phyloP scores from a whole-genome alignment of 345 rosid genomes.

The Aquilaria yunnanensis region DNA sequence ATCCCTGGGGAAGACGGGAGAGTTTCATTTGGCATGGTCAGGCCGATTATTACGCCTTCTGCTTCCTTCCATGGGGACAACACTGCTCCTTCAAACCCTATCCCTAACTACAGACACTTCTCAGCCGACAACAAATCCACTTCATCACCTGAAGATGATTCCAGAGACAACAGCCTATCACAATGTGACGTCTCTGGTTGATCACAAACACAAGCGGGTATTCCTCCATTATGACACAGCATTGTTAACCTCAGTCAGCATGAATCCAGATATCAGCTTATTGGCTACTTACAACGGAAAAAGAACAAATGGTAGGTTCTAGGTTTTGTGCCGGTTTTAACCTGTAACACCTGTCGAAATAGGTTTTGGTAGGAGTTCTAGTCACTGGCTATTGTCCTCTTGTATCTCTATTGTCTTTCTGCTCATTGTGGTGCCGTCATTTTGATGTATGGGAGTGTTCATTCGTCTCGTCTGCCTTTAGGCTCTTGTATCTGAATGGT shows the following conservation, averaged over 20 bases:
- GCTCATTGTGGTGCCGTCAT: constrained; percentile 17
- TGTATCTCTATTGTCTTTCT: constrained; percentile 17
- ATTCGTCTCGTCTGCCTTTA: constrained; percentile 20
- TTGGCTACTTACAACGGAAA: constrained; percentile 16
- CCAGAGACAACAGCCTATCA: constrained; percentile 41
- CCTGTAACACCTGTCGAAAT: constrained; percentile 15
- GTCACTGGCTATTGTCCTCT: constrained; percentile 15
- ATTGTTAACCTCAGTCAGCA: constrained; percentile 17
- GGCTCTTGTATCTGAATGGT: constrained; percentile 14
- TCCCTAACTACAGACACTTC: constrained; percentile 33
- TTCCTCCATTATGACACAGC: constrained; percentile 11
- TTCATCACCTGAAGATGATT: constrained; percentile 42
- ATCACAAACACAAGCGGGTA: constrained; percentile 16
- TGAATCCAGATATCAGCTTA: constrained; percentile 9
- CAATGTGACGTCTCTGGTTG: constrained; percentile 47
- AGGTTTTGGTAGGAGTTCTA: constrained; percentile 26
- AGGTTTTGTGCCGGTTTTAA: constrained; percentile 5
- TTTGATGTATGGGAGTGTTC: constrained; percentile 20
- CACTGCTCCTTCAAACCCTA: constrained; percentile 28
- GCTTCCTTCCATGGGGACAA: constrained; percentile 30
- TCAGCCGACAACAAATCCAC: constrained; percentile 31
- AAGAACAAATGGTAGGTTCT: constrained; percentile 17
- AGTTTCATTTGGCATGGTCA: constrained; percentile 30
- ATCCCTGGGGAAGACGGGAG: constrained; percentile 30
- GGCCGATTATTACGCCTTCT: constrained; percentile 35